Base-by-base conservation (phyloP, 768 basidiomycete genomes). In the Suillus discolor region DNA sequence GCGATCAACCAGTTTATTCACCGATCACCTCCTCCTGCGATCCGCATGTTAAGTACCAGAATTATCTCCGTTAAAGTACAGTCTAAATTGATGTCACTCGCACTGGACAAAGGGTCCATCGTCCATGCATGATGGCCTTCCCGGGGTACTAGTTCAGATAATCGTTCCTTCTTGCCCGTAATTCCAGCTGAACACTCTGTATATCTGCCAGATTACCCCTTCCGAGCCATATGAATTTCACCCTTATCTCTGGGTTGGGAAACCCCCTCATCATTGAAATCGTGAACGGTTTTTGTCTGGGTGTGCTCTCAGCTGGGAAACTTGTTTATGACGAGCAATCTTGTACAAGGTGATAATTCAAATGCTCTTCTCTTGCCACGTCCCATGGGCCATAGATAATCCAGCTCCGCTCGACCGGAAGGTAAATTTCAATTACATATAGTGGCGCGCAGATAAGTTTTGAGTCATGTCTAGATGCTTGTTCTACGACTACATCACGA, bases 341-440 rank as follows among this genome's bases (percentile, higher is more conserved):
- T 20, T 20, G 5, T 54, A 11, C 28, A 20, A 31, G 31, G 53
- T 20, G 31, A 31, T 11, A 31, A 31, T 31, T 20, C 51, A 7
- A 53, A 54, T 31, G 11, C 11, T 54, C 18, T 31, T 54, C 31
- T 54, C 53, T 54, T 54, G 53, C 53, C 53, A 54, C 53, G 53
- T 54, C 53, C 53, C 53, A n/a, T n/a, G n/a, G n/a, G n/a, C n/a
- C n/a, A 54, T 54, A 31, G 28, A 54, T 31, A 31, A 54, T 31
- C 16, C 53, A 54, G 16, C 53, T 54, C 31, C 28, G 18, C 11
- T 31, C 28, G 18, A 53, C 51, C 51, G 51, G 20, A 34, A 55
- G 54, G 54, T 34, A 55, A 31, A 34, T 55, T 55, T 34, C 54
- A 36, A 55, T 54, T 31, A 51, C 25, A 28, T 12, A 54, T 12